phyloP scores from a whole-genome alignment of 352 stramenopile genomes.

The Phytopythium kandeliae region DNA sequence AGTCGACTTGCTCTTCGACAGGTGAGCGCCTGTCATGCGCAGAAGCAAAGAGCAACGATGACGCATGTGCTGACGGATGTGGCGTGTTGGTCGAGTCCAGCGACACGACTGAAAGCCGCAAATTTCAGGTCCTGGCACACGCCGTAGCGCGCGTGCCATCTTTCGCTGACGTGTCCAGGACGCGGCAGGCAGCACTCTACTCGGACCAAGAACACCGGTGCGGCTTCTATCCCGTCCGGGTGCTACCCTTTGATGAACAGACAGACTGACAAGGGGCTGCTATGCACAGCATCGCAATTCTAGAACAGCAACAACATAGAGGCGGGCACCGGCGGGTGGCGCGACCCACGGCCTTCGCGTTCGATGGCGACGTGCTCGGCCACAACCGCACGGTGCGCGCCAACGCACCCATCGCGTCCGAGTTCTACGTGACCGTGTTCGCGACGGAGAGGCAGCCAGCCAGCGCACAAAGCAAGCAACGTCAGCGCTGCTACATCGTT shows the following conservation, averaged over 20 bases:
- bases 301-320: conserved; percentile 18
- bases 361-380: conserved; percentile 39
- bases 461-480: neutral
- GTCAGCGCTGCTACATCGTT: conserved; percentile 28
- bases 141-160: conserved; percentile 58
- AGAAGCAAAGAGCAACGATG: neutral
- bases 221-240: neutral
- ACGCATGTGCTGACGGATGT: too few relatives aligned
- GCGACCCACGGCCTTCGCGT: conserved; percentile 34
- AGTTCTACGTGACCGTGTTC: conserved; percentile 55
- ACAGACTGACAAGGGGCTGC: neutral
- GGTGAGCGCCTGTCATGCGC: conserved; percentile 12
- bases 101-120: conserved; percentile 47
- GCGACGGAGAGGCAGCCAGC: conserved; percentile 16
- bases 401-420: conserved; percentile 63
- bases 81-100: too few relatives aligned
- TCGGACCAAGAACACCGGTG: conserved; percentile 46
- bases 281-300: neutral
- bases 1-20: conserved; percentile 36
- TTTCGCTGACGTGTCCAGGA: conserved; percentile 52
- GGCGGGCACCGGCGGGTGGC: conserved; percentile 8
- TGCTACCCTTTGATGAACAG: neutral
- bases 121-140: conserved; percentile 69
- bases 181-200: conserved; percentile 29
- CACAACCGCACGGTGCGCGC: conserved; percentile 66